These are phyloP conservation scores for Takashimella tepidaria DNA, from an alignment of 1,284 basidiomycete species.

Conservation along the genomic window DNA sequence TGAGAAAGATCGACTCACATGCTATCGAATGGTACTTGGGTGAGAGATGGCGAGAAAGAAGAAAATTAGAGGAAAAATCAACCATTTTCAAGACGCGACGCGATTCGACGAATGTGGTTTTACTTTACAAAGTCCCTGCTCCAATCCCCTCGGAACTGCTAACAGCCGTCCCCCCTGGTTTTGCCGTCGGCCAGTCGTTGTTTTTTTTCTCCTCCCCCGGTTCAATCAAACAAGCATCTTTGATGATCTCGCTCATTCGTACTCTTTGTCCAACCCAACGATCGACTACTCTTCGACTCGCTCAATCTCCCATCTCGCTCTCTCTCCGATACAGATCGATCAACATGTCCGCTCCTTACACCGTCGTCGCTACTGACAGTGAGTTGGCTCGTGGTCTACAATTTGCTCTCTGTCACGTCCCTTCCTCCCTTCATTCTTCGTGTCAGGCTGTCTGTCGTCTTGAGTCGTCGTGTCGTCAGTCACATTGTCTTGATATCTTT, in stretches of 20 bases:
- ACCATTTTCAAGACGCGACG: neutral
- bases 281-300: neutral
- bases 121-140: neutral
- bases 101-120: neutral
- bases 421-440: no score
- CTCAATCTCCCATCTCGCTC: neutral
- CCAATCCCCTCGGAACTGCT: no score
- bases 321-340: neutral
- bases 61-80: neutral
- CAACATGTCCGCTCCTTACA: constrained; percentile 41
- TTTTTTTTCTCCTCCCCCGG: neutral
- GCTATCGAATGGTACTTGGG: neutral
- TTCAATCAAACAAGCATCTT: no score
- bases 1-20: neutral
- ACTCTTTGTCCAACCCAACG: no score
- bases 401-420: no score
- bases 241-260: neutral
- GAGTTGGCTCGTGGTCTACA: no score
- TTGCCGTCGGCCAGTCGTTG: neutral
- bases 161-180: no score
- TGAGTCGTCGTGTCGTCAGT: no score
- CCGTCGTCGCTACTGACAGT: constrained; percentile 46
- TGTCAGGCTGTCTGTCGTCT: no score
- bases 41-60: neutral
- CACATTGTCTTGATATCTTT: no score